Conservation (phyloP, 352 stramenopile species). For the Phytopythium aichiense region DNA sequence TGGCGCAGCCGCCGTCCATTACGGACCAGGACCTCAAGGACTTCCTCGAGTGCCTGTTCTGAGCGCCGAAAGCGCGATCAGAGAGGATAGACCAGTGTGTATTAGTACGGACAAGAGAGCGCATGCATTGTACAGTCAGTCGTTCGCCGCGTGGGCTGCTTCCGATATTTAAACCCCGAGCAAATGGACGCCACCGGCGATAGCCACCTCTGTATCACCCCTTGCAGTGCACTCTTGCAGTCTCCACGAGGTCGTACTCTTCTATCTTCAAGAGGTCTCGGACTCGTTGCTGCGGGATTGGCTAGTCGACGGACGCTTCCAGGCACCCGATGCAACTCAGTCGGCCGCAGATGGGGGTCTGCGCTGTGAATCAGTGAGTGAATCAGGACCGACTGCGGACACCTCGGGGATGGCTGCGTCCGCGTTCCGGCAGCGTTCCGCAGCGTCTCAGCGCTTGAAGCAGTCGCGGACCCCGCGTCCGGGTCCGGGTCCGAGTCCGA, state of each 20-base stretch:
- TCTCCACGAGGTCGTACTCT: too few relatives aligned
- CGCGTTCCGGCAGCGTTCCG: neutral
- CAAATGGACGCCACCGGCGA: neutral
- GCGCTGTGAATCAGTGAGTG: neutral
- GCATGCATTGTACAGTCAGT: slow-evolving; percentile 1
- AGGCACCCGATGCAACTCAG: too few relatives aligned
- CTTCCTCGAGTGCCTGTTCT: slow-evolving; percentile 43
- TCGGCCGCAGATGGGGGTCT: too few relatives aligned
- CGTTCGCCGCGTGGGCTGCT: too few relatives aligned
- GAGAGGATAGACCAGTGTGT: neutral
- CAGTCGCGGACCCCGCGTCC: too few relatives aligned
- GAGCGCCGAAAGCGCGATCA: neutral
- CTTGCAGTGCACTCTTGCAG: too few relatives aligned
- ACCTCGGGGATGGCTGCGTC: neutral
- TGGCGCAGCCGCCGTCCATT: slow-evolving; percentile 12
- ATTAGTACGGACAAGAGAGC: neutral
- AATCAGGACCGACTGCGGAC: neutral
- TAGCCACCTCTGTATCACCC: too few relatives aligned
- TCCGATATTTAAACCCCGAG: neutral
- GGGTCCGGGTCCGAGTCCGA: too few relatives aligned
- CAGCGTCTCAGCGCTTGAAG: slow-evolving; percentile 1
- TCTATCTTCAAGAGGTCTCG: too few relatives aligned
- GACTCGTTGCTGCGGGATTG: too few relatives aligned
- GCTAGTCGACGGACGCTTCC: too few relatives aligned
- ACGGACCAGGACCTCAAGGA: slow-evolving; percentile 39